Conservation (phyloP, 352 stramenopile species). For the Thalassiosira livingstoniorum region DNA sequence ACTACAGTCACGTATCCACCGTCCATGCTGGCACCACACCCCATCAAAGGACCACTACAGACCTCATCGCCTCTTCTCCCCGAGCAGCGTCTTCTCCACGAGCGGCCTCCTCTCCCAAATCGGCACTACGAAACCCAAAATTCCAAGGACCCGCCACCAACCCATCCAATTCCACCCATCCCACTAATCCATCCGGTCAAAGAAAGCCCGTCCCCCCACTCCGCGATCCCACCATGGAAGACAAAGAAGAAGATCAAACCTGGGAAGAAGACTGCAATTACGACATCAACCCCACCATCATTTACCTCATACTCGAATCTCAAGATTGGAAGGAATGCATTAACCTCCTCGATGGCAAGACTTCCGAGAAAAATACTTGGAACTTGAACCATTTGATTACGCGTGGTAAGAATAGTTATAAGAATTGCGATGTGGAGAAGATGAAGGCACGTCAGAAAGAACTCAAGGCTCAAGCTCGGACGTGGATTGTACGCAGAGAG, state of each 20-base stretch:
- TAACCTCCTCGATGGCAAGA: slow-evolving; percentile 48
- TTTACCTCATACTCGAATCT: slow-evolving; percentile 73
- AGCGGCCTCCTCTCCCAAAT: not conserved
- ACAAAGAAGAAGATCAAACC: slow-evolving; percentile 54
- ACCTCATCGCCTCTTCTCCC: no score
- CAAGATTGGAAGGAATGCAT: slow-evolving; percentile 70
- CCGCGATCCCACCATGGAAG: slow-evolving; percentile 49
- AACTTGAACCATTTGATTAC: slow-evolving; percentile 39
- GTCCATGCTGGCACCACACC: no score
- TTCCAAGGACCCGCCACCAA: not conserved
- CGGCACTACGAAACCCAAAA: not conserved
- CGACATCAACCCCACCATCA: slow-evolving; percentile 72
- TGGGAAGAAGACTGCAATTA: slow-evolving; percentile 72
- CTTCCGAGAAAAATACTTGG: slow-evolving; percentile 39
- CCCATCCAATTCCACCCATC: slow-evolving; percentile 16
- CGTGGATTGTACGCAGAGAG: slow-evolving; percentile 52
- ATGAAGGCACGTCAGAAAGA: slow-evolving; percentile 45
- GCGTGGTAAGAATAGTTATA: slow-evolving; percentile 13
- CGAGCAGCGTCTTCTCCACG: not conserved
- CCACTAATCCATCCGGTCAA: slow-evolving; percentile 6
- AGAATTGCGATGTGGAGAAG: slow-evolving; percentile 30
- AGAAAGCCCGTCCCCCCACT: slow-evolving; percentile 55
- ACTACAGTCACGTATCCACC: no score
- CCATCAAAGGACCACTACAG: no score
- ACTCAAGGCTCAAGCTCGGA: slow-evolving; percentile 49